phyloP scores from a whole-genome alignment of 225 moss, liverwort and hornwort species.

The Pleurozium schreberi region DNA sequence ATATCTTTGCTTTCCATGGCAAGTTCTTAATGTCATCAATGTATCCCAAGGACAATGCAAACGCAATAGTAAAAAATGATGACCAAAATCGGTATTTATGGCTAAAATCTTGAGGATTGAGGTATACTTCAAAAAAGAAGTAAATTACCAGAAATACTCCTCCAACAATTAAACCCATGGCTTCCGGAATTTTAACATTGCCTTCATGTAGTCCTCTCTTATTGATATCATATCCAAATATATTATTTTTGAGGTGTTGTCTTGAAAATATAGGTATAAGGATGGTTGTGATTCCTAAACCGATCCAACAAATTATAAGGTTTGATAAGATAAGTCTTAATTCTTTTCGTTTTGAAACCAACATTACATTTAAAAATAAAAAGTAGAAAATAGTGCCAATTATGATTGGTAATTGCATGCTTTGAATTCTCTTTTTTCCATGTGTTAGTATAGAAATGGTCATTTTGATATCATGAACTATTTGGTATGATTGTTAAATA shows the following conservation, averaged over 20 bases:
- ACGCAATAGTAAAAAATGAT: not conserved
- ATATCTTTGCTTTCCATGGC: not conserved
- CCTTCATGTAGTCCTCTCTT: not conserved
- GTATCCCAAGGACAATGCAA: not conserved
- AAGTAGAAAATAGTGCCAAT: not conserved
- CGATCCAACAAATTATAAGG: not conserved
- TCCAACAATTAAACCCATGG: not conserved
- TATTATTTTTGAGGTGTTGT: not conserved
- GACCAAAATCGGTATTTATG: not conserved
- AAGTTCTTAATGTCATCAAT: not conserved
- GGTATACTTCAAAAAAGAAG: not conserved
- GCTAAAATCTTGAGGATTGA: not conserved
- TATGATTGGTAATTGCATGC: not conserved
- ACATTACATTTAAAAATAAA: not conserved
- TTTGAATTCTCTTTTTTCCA: not conserved
- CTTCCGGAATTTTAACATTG: not conserved
- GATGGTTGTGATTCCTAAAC: not conserved
- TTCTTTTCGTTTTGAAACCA: not conserved
- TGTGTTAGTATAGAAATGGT: not conserved
- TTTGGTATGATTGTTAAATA: not conserved
- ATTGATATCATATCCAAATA: not conserved
- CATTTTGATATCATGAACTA: not conserved
- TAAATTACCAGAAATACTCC: not conserved
- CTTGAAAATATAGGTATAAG: not conserved
- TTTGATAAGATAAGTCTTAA: not conserved